Evolutionary conservation across 768 basidiomycete genomes (phyloP), one percentile per base, ranked within the genome.

Genomic region (Tricholoma saponaceum): DNA sequence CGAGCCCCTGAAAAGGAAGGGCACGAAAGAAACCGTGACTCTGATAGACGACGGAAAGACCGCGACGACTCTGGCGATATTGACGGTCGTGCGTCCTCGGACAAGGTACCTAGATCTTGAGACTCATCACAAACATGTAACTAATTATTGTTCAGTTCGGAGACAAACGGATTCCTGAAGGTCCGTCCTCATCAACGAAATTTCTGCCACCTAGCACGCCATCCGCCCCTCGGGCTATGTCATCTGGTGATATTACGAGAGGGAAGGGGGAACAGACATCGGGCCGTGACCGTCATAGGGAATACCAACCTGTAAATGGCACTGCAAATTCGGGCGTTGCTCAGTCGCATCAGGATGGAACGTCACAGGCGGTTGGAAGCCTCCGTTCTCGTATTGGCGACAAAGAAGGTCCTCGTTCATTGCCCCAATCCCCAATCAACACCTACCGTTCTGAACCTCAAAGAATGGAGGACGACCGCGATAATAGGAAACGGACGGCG

Each of bases 221-320:
- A 18, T 88, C 86, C 39, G 89, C 79, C 7, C 89, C 89, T 7
- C 79, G 88, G 62, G 85, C 86, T 3, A 89, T 89, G 87, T 80
- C 84, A 16, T 72, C 77, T 14, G 69, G 69, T 44, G 82, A 83
- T 47, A 58, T 70, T 26, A 64, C 75, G 10, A 74, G 81, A 58
- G 64, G 60, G 52, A 84, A 81, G 67, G 62, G 65, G 14, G 81
- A 82, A 43, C 56, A 67, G 39, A 56, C 66, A 41, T 58, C 69
- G 41, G 69, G 64, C 32, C 78, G 78, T 53, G 76, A 82, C 52
- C 72, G 80, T 4, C 80, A 83, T 33, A 82, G 83, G 67, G 81
- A 83, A 59, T 66, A 70, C 20, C 70, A 72, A 56, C 70, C 73
- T 50, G 72, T 77, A n/a, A 69, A 62, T 54, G 68, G 65, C 57